Base-by-base conservation (phyloP, 2,329 filamentous ascomycete species). In the Fusarium nurragi region DNA sequence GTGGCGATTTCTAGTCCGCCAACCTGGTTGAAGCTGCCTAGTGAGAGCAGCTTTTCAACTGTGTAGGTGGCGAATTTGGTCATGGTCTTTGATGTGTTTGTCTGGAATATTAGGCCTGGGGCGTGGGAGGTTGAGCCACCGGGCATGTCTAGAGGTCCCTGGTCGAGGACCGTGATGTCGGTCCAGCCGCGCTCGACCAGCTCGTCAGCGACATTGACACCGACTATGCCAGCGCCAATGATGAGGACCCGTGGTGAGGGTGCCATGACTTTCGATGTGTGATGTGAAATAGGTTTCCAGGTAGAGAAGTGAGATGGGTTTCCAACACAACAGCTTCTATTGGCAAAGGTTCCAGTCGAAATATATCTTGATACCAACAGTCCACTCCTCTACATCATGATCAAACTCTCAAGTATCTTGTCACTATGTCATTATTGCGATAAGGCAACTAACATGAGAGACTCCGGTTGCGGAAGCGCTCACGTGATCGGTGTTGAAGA, bases 121-220 rank as follows among this genome's bases (percentile, higher is more conserved):
- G 87, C 87, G 64, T 89, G 87, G 8, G 86, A 89, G 8, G 87
- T 89, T 25, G 87, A 89, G 40, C 87, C 87, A 23, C 87, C 87
- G 0, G 87, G 87, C 81, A 89, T 84, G 56, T 79, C 76, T 64
- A 89, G 73, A 4, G 87, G 87, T 0, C 87, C 87, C 73, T 89
- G 87, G 64, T 89, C 87, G 62, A 89, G 76, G 46, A 89, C 86
- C 18, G 86, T 89, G 73, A 89, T 86, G 72, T 88, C 75, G 51
- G 73, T 82, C 86, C 87, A 89, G 78, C 87, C 87, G 69, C 85
- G 82, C 22, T 80, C 79, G 65, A 86, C 80, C 69, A 89, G 81
- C 79, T 89, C 87, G 67, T 89, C 87, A 45, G 87, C 87, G 45
- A 89, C 75, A 59, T 89, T 89, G 55, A 82, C 81, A 43, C 87